Evolutionary conservation across 352 stramenopile genomes (phyloP).

Genomic region (Globisporangium spiculum): DNA sequence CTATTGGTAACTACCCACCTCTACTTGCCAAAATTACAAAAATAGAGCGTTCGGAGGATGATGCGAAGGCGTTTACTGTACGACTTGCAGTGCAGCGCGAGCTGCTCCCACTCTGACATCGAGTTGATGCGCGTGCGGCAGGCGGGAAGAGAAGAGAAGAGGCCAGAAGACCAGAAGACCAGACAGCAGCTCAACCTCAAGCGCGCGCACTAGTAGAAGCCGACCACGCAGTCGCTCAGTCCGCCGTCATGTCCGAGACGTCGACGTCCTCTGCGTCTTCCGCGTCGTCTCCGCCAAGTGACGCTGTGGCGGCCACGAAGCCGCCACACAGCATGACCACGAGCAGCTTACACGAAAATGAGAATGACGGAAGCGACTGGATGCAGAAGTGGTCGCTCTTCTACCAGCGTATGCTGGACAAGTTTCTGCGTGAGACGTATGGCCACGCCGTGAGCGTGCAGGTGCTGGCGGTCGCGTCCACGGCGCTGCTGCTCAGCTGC

Average conservation of each 20-base stretch:
- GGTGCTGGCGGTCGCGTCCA: constrained; percentile 40
- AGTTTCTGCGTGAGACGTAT: constrained; percentile 53
- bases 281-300: neutral
- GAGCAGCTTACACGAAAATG: neutral
- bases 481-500: constrained; percentile 46
- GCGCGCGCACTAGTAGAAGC: neutral
- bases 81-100: neutral
- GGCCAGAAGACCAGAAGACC: neutral
- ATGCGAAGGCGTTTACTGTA: neutral
- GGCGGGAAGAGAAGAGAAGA: neutral
- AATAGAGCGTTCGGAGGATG: neutral
- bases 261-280: constrained; percentile 2
- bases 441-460: constrained; percentile 55
- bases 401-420: constrained; percentile 32
- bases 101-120: constrained; percentile 5
- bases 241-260: constrained; percentile 3
- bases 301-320: neutral
- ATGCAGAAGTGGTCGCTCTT: constrained; percentile 15
- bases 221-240: neutral
- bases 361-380: constrained; percentile 14
- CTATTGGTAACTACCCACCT: no score
- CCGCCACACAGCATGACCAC: neutral
- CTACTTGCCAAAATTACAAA: no score
- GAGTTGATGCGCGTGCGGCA: constrained; percentile 1
- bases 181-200: neutral